These are phyloP conservation scores for Populus tremula DNA, from an alignment of 345 rosid genomes.

Conservation along the genomic window DNA sequence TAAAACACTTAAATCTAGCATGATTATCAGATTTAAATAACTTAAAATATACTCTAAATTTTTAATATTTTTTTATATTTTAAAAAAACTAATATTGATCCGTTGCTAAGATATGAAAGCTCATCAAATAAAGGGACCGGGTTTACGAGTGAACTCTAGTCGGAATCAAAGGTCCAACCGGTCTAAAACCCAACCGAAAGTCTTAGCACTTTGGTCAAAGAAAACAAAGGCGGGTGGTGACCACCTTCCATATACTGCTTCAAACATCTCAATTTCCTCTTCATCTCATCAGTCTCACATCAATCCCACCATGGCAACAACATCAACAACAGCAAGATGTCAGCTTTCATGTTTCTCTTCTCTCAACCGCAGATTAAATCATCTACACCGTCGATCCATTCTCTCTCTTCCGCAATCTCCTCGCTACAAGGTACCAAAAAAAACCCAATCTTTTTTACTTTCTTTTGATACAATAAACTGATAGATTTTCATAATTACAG, in stretches of 20 bases:
- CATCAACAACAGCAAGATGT: conserved; percentile 39
- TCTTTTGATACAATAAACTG: background rate
- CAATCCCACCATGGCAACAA: conserved; percentile 7
- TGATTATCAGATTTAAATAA: accelerated
- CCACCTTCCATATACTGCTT: background rate
- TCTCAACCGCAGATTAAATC: conserved; percentile 42
- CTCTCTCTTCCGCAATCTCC: conserved; percentile 4
- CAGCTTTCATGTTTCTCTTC: conserved; percentile 67
- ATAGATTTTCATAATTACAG: conserved; percentile 25
- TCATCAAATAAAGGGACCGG: too few species aligned
- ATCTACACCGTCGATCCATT: conserved; percentile 34
- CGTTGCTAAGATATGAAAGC: too few species aligned
- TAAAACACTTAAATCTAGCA: accelerated
- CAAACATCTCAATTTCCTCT: background rate
- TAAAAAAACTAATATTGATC: too few species aligned
- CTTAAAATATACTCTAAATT: too few species aligned
- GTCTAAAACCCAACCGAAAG: background rate
- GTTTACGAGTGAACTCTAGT: too few species aligned
- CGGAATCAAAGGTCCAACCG: background rate
- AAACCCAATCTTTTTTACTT: background rate
- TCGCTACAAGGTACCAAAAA: conserved; percentile 45
- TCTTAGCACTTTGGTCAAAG: background rate
- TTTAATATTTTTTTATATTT: too few species aligned
- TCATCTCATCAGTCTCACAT: background rate
- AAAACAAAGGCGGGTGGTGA: background rate